Percentiles rank a stretch among this genome's conserved stretches.
Conservation (phyloP, 306 rosid genomes). For the Herpetospermum pedunculosum region DNA sequence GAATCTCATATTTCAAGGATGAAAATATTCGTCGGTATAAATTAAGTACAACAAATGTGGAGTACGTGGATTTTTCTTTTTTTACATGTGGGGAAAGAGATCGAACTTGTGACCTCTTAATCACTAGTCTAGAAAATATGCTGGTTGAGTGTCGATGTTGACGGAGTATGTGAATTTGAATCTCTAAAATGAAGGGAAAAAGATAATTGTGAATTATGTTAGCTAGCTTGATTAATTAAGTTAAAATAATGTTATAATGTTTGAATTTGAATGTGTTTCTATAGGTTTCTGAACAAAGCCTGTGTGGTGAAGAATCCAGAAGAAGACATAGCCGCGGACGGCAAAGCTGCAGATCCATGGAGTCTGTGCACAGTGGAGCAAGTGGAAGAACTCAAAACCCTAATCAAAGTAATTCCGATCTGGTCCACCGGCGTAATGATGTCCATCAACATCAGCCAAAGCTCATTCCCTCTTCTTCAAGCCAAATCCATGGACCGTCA, state of each 20-base stretch:
- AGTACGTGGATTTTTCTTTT: too few species aligned
- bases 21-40: too few species aligned
- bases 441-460: slow-evolving; percentile 31
- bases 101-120: too few species aligned
- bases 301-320: slow-evolving; percentile 34
- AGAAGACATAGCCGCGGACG: slow-evolving; percentile 30
- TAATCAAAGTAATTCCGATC: slow-evolving; percentile 45
- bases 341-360: slow-evolving; percentile 46
- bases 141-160: too few species aligned
- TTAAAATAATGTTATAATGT: neutral
- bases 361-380: slow-evolving; percentile 52
- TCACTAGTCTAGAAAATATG: too few species aligned
- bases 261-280: neutral
- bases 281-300: slow-evolving; percentile 52
- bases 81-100: too few species aligned
- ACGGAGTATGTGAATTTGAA: too few species aligned
- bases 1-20: too few species aligned
- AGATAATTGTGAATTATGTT: too few species aligned
- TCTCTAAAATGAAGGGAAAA: too few species aligned
- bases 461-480: slow-evolving; percentile 48
- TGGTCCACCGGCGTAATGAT: slow-evolving; percentile 48
- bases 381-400: slow-evolving; percentile 59
- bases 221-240: too few species aligned
- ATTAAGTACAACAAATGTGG: too few species aligned
- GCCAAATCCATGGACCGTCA: slow-evolving; percentile 54